Conservation (phyloP, 2,329 filamentous ascomycete genomes). For the Calcarisporium arbuscula region DNA sequence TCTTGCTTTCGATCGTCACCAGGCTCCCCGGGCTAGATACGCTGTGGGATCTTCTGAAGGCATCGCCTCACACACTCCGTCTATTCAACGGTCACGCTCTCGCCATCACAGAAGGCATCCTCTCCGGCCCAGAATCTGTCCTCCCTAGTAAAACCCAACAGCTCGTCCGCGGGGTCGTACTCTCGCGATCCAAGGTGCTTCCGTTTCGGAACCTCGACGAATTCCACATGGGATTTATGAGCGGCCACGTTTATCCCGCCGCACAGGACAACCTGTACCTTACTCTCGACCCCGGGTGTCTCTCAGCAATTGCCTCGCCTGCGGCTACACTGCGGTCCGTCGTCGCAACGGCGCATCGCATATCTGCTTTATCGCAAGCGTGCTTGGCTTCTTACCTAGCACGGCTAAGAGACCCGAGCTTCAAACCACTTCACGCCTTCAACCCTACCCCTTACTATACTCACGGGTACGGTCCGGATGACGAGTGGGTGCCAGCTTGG, state of each 20-base stretch:
- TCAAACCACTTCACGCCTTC: conserved; percentile 9
- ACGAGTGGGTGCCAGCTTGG: conserved; percentile 4
- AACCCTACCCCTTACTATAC: conserved; percentile 5
- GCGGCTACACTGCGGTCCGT: conserved; percentile 9
- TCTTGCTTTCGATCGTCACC: conserved; percentile 1
- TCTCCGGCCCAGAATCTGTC: neutral
- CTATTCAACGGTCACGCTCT: conserved; percentile 2
- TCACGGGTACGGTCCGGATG: neutral
- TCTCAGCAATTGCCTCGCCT: neutral
- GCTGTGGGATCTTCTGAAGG: conserved; percentile 1
- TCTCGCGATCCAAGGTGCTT: neutral
- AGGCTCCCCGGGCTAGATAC: conserved; percentile 1
- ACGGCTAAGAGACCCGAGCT: conserved; percentile 6
- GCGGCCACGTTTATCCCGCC: neutral
- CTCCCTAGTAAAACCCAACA: conserved; percentile 3
- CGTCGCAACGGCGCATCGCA: conserved; percentile 13
- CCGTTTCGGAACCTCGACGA: conserved; percentile 1
- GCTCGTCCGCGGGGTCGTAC: conserved; percentile 3
- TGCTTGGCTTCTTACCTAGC: conserved; percentile 13
- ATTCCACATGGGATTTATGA: conserved; percentile 2
- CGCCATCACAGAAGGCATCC: conserved; percentile 1
- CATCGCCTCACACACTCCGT: conserved; percentile 3
- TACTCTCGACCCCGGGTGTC: neutral
- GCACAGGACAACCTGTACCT: neutral
- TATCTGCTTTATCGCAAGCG: conserved; percentile 12